Conservation (phyloP, 2,329 filamentous ascomycete genomes). For the Aureobasidium sp. region DNA sequence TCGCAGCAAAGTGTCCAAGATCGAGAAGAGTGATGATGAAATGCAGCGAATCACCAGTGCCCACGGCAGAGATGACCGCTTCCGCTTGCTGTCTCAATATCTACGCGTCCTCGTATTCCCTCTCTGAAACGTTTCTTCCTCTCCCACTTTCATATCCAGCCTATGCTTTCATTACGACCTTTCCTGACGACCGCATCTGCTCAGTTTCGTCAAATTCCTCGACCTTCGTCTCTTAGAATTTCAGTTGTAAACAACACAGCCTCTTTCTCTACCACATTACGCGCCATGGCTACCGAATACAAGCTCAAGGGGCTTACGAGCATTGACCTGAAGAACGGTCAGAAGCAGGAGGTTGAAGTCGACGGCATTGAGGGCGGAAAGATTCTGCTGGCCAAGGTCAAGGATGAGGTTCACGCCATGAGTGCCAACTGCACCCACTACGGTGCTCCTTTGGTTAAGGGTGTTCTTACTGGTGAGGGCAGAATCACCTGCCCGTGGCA, state of each 20-base stretch:
- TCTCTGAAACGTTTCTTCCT: neutral
- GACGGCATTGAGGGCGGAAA: slow-evolving; percentile 83
- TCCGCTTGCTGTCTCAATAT: neutral
- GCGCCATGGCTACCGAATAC: slow-evolving; percentile 39
- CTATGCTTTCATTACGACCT: slow-evolving; percentile 12
- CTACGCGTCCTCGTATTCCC: neutral
- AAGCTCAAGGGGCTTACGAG: slow-evolving; percentile 68
- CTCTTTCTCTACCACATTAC: slow-evolving; percentile 18
- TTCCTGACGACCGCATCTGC: slow-evolving; percentile 8
- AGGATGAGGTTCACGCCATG: slow-evolving; percentile 67
- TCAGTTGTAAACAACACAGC: slow-evolving; percentile 1
- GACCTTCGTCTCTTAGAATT: neutral
- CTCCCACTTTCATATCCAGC: neutral
- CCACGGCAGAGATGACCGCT: neutral
- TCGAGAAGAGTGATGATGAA: neutral
- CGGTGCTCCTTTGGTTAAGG: slow-evolving; percentile 79
- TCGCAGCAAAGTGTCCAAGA: neutral
- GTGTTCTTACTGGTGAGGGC: slow-evolving; percentile 73
- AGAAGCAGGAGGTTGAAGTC: slow-evolving; percentile 84
- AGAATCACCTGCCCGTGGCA: slow-evolving; percentile 94
- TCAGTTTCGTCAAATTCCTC: slow-evolving; percentile 6
- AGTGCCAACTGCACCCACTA: slow-evolving; percentile 85
- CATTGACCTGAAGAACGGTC: slow-evolving; percentile 65
- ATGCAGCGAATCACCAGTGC: slow-evolving; percentile 5
- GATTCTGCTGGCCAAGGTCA: slow-evolving; percentile 73